Base-by-base conservation (phyloP, 106 monocot genomes). In the Chionographis japonica region DNA sequence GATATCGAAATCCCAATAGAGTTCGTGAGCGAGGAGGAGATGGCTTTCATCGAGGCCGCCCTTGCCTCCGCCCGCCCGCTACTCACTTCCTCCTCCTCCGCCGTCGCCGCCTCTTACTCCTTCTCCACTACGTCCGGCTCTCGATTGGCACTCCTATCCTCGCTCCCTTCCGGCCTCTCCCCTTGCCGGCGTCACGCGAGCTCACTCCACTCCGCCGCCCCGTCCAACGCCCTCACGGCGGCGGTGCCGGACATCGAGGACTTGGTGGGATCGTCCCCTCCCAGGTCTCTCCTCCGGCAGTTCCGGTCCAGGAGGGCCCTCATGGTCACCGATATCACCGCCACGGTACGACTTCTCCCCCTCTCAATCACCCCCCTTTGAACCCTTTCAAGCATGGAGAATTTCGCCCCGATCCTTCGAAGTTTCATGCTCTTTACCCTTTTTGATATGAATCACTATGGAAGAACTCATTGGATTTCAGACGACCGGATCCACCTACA, bases 41-140 rank as follows among this genome's bases (percentile, higher is more conserved):
- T 92, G 88, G 86, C 86, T 0, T 72, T 86, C 70, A 63, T 93
- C 6, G 86, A 93, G 42, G 89, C 86, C 40, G 86, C 89, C 35
- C 85, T 94, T 58, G 54, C 89, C 65, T 79, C 83, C 10, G 6
- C 63, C 46, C 81, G 53, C 35, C 52, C 68, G 49, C 20, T 61
- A 12, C 72, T 59, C 27, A 63, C 74, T 17, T 65, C 83, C 27
- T 27, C 27, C 27, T 27, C 27, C 54, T 56, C 62, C 40, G 63
- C 64, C 7, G 39, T 54, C 27, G 63, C 64, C 7, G 39, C n/a
- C 50, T 51, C 50, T 4, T 27, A 12, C 60, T 58, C 36, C 35
- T 39, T 40, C 50, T 52, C 50, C 7, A 12, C 61, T 17, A 7
- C 61, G n/a, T 58, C 56, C 14, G 14, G 4, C 40, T 38, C 78